Evolutionary conservation across 1,284 basidiomycete species (phyloP), one percentile per base, ranked within the genome.

Genomic region (Ustilago shanxiensis): DNA sequence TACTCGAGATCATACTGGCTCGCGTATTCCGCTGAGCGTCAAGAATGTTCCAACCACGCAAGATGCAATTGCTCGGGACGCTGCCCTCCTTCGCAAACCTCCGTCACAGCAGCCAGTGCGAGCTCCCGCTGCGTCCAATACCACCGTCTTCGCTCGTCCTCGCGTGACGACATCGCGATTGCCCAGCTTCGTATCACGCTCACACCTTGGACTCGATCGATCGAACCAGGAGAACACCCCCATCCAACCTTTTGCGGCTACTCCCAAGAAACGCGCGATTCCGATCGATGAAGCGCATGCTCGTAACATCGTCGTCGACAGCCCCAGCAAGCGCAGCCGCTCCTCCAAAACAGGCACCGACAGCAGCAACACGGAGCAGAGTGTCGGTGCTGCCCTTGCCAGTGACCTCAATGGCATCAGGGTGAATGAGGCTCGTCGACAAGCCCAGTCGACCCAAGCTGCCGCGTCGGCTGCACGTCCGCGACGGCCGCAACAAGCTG

Each of bases 251-350:
- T 45, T 61, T 18, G 72, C 72, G 1, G 60, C 70, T 24, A 84
- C 84, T 29, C 84, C 84, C 8, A 79, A 80, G 55, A 85, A 85
- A 60, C 82, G 84, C 26, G 79, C 78, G 4, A 77, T 84, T 16
- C 84, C 84, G 5, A 69, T 72, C 44, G 84, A 85, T 24, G 81
- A 81, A 20, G 71, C 79, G 9, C 84, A 85, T 60, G 56, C 60
- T 10, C 82, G 84, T 47, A 85, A 83, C 47, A 55, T 71, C 11
- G 71, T 78, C 50, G 67, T 70, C 29, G 65, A 75, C 24, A 79
- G 71, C 28, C 79, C 74, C 26, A 77, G 70, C 65, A 83, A 79
- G 56, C 59, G 72, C 11, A 77, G 77, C 52, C 73, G 79, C n/a
- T 83, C 77, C 26, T 76, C 74, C 26, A 71, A 74, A n/a, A 71